Evolutionary conservation across 1,139 yeast genomes (phyloP).

Genomic region (Taiozyma onychis): DNA sequence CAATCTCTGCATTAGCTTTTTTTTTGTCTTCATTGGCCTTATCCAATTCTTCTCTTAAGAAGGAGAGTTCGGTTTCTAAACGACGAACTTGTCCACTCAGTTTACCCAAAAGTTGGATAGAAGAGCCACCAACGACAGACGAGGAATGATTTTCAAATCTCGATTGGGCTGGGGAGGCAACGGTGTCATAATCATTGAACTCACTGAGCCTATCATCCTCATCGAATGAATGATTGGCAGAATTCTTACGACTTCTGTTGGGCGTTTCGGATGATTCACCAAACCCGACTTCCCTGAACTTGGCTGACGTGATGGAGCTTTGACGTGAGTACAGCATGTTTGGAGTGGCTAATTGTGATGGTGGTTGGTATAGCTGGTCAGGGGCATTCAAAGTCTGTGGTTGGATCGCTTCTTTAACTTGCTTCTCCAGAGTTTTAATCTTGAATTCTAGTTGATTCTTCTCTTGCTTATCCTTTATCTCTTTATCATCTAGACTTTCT

Average conservation of each 20-base stretch:
- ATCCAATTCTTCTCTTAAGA: constrained; percentile 58
- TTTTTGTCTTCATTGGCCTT: constrained; percentile 54
- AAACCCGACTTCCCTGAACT: constrained; percentile 21
- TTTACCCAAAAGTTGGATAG: constrained; percentile 63
- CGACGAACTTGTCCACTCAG: constrained; percentile 72
- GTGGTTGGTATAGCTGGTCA: neutral
- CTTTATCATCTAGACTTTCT: constrained; percentile 21
- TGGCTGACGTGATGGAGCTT: constrained; percentile 16
- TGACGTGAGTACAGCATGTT: constrained; percentile 6
- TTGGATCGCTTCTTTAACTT: constrained; percentile 25
- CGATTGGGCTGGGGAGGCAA: constrained; percentile 13
- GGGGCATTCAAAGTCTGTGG: constrained; percentile 12
- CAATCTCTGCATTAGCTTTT: constrained; percentile 60
- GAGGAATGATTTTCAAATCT: constrained; percentile 21
- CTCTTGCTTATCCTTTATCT: constrained; percentile 18
- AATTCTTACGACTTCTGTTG: constrained; percentile 18
- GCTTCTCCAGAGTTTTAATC: constrained; percentile 36
- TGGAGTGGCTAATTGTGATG: neutral
- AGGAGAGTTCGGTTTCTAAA: constrained; percentile 69
- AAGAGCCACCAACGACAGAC: constrained; percentile 28
- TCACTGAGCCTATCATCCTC: constrained; percentile 19
- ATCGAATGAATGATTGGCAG: constrained; percentile 7
- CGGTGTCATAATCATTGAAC: constrained; percentile 16
- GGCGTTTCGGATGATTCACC: constrained; percentile 37
- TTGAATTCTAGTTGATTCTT: constrained; percentile 30